Conservation (phyloP, 768 basidiomycete genomes). For the Chalciporus piperatus region DNA sequence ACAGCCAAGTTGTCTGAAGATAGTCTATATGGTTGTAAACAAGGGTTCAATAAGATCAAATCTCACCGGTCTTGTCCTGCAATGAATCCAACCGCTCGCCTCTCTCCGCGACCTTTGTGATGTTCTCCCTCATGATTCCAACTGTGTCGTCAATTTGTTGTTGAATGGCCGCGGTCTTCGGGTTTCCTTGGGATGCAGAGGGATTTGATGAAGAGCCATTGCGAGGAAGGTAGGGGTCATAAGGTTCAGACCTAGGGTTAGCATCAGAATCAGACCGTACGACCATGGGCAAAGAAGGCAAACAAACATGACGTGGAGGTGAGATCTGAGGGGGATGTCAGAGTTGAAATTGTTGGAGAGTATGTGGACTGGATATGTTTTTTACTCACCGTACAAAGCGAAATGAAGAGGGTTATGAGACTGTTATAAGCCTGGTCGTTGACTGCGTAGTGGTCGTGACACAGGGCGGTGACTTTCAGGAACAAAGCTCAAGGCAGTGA, state of each 20-base stretch:
- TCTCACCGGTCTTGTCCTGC: constrained; percentile 97
- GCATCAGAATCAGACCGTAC: constrained; percentile 5
- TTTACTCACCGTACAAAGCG: constrained; percentile 21
- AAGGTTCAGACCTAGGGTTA: constrained; percentile 87
- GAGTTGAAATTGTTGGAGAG: not conserved
- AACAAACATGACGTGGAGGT: constrained; percentile 26
- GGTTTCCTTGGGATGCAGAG: constrained; percentile 51
- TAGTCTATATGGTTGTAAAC: not conserved
- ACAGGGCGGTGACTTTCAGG: not conserved
- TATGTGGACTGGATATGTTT: not conserved
- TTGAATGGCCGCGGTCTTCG: constrained; percentile 94
- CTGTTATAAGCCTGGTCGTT: not conserved
- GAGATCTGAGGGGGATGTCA: not conserved
- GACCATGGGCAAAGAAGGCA: not conserved
- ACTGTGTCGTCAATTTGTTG: constrained; percentile 97
- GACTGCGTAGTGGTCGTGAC: constrained; percentile 18
- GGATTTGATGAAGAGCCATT: constrained; percentile 62
- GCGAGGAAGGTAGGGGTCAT: constrained; percentile 96
- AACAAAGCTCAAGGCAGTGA: constrained; percentile 17
- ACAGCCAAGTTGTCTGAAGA: constrained; percentile 88
- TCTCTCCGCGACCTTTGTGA: constrained; percentile 91
- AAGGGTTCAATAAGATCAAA: not conserved
- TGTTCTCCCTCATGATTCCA: constrained; percentile 97
- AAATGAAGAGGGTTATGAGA: constrained; percentile 10
- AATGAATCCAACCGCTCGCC: constrained; percentile 91